Evolutionary conservation across 139 green algal species (phyloP).

Genomic region (Picochlorum sp.): DNA sequence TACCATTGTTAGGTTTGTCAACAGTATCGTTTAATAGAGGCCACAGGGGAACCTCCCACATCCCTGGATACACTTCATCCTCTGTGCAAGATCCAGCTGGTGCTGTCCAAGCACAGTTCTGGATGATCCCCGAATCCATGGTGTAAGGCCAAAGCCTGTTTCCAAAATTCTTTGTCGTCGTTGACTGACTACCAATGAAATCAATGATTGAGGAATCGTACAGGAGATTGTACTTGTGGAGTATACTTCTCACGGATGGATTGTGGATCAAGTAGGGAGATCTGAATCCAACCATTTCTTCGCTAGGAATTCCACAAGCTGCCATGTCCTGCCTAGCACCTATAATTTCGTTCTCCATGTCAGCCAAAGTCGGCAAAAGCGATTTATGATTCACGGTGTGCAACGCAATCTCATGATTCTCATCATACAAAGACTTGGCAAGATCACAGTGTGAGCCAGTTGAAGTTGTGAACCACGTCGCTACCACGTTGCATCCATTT

Average conservation of each 20-base stretch:
- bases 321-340: conserved; percentile 2
- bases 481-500: conserved; percentile 24
- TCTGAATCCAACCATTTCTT: conserved; percentile 19
- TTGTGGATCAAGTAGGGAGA: conserved; percentile 23
- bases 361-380: neutral
- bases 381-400: conserved; percentile 18
- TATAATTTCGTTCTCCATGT: conserved; percentile 15
- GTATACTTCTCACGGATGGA: conserved; percentile 3
- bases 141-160: conserved; percentile 11
- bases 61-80: conserved; percentile 4
- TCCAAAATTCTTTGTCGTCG: conserved; percentile 2
- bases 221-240: conserved; percentile 8
- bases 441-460: conserved; percentile 19
- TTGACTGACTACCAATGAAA: neutral
- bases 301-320: conserved; percentile 11
- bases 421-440: conserved; percentile 12
- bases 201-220: conserved; percentile 28
- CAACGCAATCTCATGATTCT: conserved; percentile 26
- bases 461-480: conserved; percentile 27
- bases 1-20: conserved; percentile 3
- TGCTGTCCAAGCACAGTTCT: conserved; percentile 18
- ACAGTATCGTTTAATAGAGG: conserved; percentile 5
- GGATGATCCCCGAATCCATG: conserved; percentile 8
- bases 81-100: neutral
- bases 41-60: conserved; percentile 16